Percentiles rank a stretch among this genome's conserved stretches.
Conservation (phyloP, 352 stramenopile genomes). For the Phytophthora macrochlamydospora region DNA sequence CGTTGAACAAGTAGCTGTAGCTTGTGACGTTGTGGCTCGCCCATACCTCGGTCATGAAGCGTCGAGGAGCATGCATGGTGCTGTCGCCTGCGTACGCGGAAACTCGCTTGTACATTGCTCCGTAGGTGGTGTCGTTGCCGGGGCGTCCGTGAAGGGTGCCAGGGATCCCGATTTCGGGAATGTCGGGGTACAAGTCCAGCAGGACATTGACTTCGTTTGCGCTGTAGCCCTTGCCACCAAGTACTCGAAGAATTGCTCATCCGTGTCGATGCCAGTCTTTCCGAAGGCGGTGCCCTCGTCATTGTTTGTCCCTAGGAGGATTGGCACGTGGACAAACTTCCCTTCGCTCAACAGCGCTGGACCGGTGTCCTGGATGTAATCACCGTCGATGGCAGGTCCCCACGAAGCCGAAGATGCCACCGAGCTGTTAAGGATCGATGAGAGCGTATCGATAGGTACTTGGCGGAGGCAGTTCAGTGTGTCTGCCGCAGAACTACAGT, state of each 20-base stretch:
- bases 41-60: conserved; percentile 28
- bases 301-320: conserved; percentile 26
- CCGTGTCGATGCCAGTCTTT: conserved; percentile 12
- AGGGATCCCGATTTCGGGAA: conserved; percentile 12
- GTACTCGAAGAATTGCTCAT: conserved; percentile 21
- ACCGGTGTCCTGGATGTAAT: conserved; percentile 20
- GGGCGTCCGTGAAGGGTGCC: conserved; percentile 22
- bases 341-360: conserved; percentile 18
- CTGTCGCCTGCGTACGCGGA: conserved; percentile 23
- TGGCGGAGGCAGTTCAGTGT: conserved; percentile 28
- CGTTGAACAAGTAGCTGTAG: conserved; percentile 39
- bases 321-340: conserved; percentile 28
- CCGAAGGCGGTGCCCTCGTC: conserved; percentile 34
- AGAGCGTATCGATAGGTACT: conserved; percentile 24
- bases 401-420: conserved; percentile 16
- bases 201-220: neutral
- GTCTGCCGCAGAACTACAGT: conserved; percentile 22
- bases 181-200: neutral
- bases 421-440: conserved; percentile 26
- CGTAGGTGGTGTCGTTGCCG: conserved; percentile 3
- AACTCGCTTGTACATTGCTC: conserved; percentile 28
- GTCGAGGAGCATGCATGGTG: conserved; percentile 20
- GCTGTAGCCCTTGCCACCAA: conserved; percentile 1
- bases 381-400: conserved; percentile 25
- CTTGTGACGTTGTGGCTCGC: conserved; percentile 18